A percentile compares a stretch with the other conserved stretches of the same genome.
Conservation (phyloP, 2,329 filamentous ascomycete species). For the Cladosporium sp. region DNA sequence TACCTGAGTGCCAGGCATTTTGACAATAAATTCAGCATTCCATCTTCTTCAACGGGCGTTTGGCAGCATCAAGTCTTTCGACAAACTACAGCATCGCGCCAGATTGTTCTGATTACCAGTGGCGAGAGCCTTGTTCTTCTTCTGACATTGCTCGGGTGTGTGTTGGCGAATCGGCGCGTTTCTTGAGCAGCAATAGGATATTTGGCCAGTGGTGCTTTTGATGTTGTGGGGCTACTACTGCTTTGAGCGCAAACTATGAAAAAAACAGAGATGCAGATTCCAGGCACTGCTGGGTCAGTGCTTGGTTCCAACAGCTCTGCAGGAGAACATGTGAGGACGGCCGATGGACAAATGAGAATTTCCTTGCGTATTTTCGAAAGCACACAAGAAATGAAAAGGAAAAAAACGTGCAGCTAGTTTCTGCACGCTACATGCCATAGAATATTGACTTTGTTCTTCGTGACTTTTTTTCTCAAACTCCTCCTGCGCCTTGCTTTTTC, state of each 20-base stretch:
- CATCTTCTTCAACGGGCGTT: not conserved
- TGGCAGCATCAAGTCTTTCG: slow-evolving; percentile 6
- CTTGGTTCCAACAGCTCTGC: not conserved
- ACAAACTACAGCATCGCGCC: not conserved
- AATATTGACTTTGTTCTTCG: slow-evolving; percentile 14
- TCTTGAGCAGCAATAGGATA: slow-evolving; percentile 6
- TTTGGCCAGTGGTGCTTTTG: not conserved
- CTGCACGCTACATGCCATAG: slow-evolving; percentile 5
- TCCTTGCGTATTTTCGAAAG: not conserved
- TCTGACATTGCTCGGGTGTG: not conserved
- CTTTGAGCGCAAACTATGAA: not conserved
- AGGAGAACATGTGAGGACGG: not conserved
- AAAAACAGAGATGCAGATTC: not conserved
- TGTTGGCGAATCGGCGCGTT: not conserved
- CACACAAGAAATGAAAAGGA: slow-evolving; percentile 5
- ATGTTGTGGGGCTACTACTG: not conserved
- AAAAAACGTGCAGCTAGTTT: slow-evolving; percentile 10
- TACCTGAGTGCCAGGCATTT: not conserved
- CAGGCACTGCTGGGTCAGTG: not conserved
- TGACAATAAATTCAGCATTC: not conserved
- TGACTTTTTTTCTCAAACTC: slow-evolving; percentile 7
- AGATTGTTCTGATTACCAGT: not conserved
- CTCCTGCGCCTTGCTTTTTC: slow-evolving; percentile 16
- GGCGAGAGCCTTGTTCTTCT: not conserved
- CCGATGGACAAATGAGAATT: not conserved